Percentiles rank a stretch among this genome's conserved stretches.
Conservation (phyloP, 768 basidiomycete species). For the Tricholoma furcatifolium region DNA sequence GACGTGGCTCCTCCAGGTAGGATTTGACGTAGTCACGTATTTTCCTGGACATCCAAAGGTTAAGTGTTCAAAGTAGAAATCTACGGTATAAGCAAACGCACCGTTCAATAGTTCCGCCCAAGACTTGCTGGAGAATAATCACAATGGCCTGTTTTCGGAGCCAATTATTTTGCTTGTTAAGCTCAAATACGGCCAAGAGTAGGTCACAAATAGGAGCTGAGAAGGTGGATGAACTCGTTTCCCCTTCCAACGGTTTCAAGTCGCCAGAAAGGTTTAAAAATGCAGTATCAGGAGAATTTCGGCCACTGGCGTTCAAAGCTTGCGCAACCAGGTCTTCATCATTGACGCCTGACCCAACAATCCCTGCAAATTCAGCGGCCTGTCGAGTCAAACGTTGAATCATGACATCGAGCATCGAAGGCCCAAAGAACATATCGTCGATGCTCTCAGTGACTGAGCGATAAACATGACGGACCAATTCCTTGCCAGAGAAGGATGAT, state of each 20-base stretch:
- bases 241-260: conserved; percentile 80
- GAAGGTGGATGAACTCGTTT: conserved; percentile 86
- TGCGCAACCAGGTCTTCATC: conserved; percentile 86
- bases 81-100: conserved; percentile 33
- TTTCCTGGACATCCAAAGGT: conserved; percentile 53
- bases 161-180: conserved; percentile 97
- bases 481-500: conserved; percentile 61
- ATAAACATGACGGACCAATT: conserved; percentile 84
- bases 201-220: conserved; percentile 94
- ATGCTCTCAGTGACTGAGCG: conserved; percentile 91
- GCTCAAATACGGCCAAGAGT: conserved; percentile 88
- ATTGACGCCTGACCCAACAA: conserved; percentile 72
- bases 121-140: conserved; percentile 92
- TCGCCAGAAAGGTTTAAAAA: conserved; percentile 74
- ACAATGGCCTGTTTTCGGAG: conserved; percentile 92
- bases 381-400: conserved; percentile 88
- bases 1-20: conserved; percentile 64
- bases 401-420: conserved; percentile 94
- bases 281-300: conserved; percentile 62
- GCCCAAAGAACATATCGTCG: conserved; percentile 96
- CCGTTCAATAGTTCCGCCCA: conserved; percentile 96
- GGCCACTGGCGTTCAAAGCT: conserved; percentile 71
- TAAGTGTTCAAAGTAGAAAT: background rate
- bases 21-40: conserved; percentile 74
- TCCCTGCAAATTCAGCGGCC: conserved; percentile 85